phyloP scores from a whole-genome alignment of 2,329 filamentous ascomycete species.

The Colletotrichum noveboracense region DNA sequence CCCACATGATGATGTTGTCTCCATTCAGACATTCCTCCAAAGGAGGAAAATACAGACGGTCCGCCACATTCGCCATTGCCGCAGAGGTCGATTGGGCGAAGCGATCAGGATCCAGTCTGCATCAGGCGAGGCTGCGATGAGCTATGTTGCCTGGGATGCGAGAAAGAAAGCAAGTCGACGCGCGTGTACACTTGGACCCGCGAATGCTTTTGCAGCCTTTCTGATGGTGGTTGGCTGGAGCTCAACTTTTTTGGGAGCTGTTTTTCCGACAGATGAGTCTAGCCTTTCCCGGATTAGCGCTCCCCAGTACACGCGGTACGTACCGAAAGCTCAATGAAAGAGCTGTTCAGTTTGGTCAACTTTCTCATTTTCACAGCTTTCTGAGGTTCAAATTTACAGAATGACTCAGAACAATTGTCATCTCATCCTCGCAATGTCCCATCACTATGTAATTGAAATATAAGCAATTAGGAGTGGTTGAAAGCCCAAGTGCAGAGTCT shows the following conservation, averaged over 20 bases:
- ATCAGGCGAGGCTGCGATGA: slow-evolving; percentile 22
- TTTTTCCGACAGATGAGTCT: slow-evolving; percentile 4
- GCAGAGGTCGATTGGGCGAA: slow-evolving; percentile 35
- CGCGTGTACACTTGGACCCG: slow-evolving; percentile 17
- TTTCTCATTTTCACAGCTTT: neutral
- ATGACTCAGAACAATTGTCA: neutral
- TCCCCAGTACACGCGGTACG: neutral
- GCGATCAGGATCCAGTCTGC: slow-evolving; percentile 18
- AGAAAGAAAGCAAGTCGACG: slow-evolving; percentile 24
- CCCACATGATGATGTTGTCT: slow-evolving; percentile 81
- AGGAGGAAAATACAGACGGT: slow-evolving; percentile 80
- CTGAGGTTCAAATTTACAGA: neutral
- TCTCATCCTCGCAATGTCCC: neutral
- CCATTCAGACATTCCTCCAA: slow-evolving; percentile 85
- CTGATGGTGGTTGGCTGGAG: slow-evolving; percentile 14
- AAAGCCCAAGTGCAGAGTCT: neutral
- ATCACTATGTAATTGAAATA: neutral
- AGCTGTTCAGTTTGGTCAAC: neutral
- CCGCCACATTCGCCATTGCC: slow-evolving; percentile 74
- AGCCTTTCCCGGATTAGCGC: neutral
- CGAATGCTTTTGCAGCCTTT: slow-evolving; percentile 22
- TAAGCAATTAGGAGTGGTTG: neutral
- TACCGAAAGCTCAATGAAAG: neutral
- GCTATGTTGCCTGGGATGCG: slow-evolving; percentile 30
- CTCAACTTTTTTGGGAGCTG: slow-evolving; percentile 21